Percentiles rank a stretch among this genome's conserved stretches.
These are phyloP conservation scores for Raffaelea ambrosiae DNA, from an alignment of 2,329 filamentous ascomycete species.

Conservation along the genomic window DNA sequence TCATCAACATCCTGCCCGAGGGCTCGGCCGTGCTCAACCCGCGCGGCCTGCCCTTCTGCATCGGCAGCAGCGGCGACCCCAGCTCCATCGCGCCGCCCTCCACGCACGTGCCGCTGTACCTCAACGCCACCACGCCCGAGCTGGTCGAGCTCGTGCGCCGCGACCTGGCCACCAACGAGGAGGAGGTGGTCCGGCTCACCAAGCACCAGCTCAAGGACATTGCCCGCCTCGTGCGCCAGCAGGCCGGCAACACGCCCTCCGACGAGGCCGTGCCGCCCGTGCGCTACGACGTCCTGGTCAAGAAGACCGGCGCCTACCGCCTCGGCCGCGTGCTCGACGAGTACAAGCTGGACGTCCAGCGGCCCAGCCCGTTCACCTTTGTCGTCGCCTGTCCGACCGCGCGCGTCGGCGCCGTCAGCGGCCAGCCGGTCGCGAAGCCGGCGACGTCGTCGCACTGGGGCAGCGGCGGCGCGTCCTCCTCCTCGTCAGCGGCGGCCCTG, in stretches of 20 bases:
- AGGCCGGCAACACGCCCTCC: slow-evolving; percentile 28
- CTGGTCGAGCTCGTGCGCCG: slow-evolving; percentile 82
- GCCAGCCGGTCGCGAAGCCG: background rate
- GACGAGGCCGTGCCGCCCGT: slow-evolving; percentile 51
- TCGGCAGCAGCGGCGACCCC: slow-evolving; percentile 54
- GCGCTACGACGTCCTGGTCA: slow-evolving; percentile 64
- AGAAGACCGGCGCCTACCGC: slow-evolving; percentile 81
- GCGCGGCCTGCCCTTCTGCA: slow-evolving; percentile 69
- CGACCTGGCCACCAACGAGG: slow-evolving; percentile 67
- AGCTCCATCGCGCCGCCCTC: slow-evolving; percentile 45
- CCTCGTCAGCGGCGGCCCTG: slow-evolving; percentile 33
- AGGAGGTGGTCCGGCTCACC: slow-evolving; percentile 71
- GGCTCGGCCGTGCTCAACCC: slow-evolving; percentile 88
- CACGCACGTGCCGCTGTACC: slow-evolving; percentile 63
- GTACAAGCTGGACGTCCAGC: slow-evolving; percentile 86
- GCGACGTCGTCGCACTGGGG: background rate
- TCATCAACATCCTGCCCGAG: slow-evolving; percentile 95
- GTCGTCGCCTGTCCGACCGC: slow-evolving; percentile 82
- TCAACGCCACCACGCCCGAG: slow-evolving; percentile 88
- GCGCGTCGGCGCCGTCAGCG: slow-evolving; percentile 41
- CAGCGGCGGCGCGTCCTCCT: too few species aligned
- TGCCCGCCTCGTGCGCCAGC: slow-evolving; percentile 57
- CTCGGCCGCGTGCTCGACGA: slow-evolving; percentile 82
- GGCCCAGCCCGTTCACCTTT: slow-evolving; percentile 65
- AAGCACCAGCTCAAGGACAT: slow-evolving; percentile 67